Percentiles rank a stretch among this genome's conserved stretches.
phyloP scores from a whole-genome alignment of 2,329 filamentous ascomycete species.

The Amauroascus verrucosus region DNA sequence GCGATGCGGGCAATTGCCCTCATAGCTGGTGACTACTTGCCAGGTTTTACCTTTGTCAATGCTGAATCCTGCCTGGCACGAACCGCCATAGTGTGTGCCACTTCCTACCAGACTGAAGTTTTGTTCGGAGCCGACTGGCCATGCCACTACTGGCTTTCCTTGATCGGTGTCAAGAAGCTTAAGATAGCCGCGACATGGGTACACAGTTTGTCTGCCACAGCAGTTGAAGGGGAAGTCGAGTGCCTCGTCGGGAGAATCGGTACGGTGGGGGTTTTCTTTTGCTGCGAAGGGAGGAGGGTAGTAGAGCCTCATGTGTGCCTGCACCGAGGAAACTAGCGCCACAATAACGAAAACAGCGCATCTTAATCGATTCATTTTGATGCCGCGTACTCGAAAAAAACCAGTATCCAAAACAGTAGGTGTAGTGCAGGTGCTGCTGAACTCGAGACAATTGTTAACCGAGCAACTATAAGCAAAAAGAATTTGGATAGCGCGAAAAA shows the following conservation, averaged over 20 bases:
- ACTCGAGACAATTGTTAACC: too few species aligned
- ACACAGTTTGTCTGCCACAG: constrained; percentile 31
- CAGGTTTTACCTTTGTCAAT: constrained; percentile 37
- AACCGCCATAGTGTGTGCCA: constrained; percentile 39
- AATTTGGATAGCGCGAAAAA: too few species aligned
- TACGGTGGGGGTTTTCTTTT: constrained; percentile 36
- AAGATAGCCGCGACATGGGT: constrained; percentile 37
- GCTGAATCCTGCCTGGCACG: constrained; percentile 40
- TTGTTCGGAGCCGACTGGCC: constrained; percentile 35
- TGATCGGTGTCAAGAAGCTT: constrained; percentile 36
- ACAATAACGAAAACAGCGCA: neutral
- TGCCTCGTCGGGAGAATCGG: constrained; percentile 26
- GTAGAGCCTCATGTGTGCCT: constrained; percentile 36
- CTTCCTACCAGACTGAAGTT: constrained; percentile 28
- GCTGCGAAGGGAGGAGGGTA: constrained; percentile 37
- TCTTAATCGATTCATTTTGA: neutral
- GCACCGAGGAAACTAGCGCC: constrained; percentile 6
- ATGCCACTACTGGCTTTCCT: constrained; percentile 35
- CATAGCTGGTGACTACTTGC: constrained; percentile 37
- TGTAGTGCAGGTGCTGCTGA: too few species aligned
- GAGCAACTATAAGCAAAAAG: too few species aligned
- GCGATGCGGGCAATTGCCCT: constrained; percentile 40
- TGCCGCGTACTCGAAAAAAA: too few species aligned
- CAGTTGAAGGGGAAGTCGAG: constrained; percentile 40
- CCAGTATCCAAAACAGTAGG: too few species aligned